These are phyloP conservation scores for Chlamydomonas asymmetrica DNA, from an alignment of 139 green algal genomes.

Conservation along the genomic window DNA sequence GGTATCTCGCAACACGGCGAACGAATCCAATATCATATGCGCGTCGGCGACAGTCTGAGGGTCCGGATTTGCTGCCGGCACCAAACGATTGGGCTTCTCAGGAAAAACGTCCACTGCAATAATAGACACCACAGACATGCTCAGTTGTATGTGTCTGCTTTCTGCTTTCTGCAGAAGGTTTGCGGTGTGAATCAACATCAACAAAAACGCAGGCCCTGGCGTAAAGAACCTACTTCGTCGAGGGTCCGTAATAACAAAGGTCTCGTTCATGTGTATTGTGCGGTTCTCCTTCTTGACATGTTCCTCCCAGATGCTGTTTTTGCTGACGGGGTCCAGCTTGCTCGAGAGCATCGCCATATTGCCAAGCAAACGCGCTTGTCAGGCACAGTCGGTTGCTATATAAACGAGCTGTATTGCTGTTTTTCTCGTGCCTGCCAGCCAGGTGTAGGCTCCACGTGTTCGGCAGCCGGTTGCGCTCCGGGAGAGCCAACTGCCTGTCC, in stretches of 20 bases:
- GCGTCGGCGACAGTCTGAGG: conserved; percentile 25
- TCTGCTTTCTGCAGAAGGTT: not conserved
- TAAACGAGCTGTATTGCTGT: too few species aligned
- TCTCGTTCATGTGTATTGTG: conserved; percentile 33
- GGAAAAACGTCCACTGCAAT: conserved; percentile 61
- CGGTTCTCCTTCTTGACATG: conserved; percentile 55
- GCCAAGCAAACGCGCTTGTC: too few species aligned
- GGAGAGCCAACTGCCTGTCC: too few species aligned
- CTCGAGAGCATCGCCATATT: too few species aligned
- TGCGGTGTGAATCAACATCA: not conserved
- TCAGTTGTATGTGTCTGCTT: not conserved
- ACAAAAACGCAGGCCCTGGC: not conserved
- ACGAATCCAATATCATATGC: not conserved
- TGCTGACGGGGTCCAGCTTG: too few species aligned
- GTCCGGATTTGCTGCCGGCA: conserved; percentile 45
- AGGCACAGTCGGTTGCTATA: too few species aligned
- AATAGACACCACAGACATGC: not conserved
- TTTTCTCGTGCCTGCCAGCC: too few species aligned
- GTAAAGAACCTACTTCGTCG: conserved; percentile 42
- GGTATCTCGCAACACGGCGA: conserved; percentile 29
- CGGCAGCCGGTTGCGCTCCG: too few species aligned
- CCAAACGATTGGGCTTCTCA: conserved; percentile 63
- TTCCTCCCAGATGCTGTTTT: conserved; percentile 30
- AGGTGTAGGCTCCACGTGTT: too few species aligned
- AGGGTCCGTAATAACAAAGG: conserved; percentile 53